Evolutionary conservation across 805 yeast species (phyloP).

Genomic region (Suhomyces emberorum): DNA sequence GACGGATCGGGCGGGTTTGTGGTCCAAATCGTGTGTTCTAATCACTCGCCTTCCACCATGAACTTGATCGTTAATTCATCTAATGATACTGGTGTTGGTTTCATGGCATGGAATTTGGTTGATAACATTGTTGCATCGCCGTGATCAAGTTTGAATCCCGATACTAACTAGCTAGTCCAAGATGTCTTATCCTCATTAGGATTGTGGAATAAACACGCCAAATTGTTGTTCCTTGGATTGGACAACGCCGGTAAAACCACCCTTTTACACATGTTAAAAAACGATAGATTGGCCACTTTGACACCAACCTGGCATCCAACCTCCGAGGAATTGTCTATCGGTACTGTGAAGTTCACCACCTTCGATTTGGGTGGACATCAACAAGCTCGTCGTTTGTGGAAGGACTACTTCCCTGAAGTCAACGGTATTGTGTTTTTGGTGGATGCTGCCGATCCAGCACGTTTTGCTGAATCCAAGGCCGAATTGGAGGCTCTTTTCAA

Average conservation of each 20-base stretch:
- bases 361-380: constrained; percentile 98
- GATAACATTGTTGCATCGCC: too few relatives aligned
- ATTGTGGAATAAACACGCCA: constrained; percentile 49
- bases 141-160: too few relatives aligned
- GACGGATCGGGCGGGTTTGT: too few relatives aligned
- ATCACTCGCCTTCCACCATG: too few relatives aligned
- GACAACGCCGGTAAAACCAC: constrained; percentile 49
- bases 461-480: constrained; percentile 91
- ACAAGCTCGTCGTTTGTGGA: constrained; percentile 99
- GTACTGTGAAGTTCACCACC: constrained; percentile 94
- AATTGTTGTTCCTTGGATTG: constrained; percentile 44
- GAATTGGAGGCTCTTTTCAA: constrained; percentile 91
- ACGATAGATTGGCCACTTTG: constrained; percentile 95
- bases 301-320: constrained; percentile 99
- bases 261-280: constrained; percentile 52
- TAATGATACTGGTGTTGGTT: too few relatives aligned
- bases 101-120: too few relatives aligned
- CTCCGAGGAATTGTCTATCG: constrained; percentile 95
- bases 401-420: constrained; percentile 98
- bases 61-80: too few relatives aligned
- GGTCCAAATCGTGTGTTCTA: too few relatives aligned
- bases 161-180: too few relatives aligned
- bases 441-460: constrained; percentile 94
- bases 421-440: constrained; percentile 95
- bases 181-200: constrained; percentile 46